phyloP scores from a whole-genome alignment of 305 asterid genomes.

The Ajuga reptans region DNA sequence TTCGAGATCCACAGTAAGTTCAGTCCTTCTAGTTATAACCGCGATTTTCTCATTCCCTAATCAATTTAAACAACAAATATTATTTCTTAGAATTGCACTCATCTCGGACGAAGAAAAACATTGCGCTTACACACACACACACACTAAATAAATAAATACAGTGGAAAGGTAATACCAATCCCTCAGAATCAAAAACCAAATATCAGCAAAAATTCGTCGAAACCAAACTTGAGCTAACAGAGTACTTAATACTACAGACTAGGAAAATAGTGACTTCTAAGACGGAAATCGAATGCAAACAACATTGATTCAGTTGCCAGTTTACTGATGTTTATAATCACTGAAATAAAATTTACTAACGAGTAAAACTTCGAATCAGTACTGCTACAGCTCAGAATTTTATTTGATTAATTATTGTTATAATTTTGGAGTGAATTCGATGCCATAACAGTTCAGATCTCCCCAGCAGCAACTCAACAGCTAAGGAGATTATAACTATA shows the following conservation, averaged over 20 bases:
- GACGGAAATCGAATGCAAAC: background rate
- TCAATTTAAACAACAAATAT: background rate
- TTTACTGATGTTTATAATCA: background rate
- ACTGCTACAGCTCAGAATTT: background rate
- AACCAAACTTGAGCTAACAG: background rate
- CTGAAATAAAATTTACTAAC: background rate
- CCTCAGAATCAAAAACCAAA: background rate
- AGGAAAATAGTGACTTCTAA: background rate
- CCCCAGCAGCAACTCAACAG: background rate
- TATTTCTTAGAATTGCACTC: background rate
- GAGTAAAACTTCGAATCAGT: background rate
- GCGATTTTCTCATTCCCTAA: background rate
- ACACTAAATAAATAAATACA: background rate
- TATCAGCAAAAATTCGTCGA: background rate
- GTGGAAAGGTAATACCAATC: background rate
- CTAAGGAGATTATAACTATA: background rate
- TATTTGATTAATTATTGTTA: no score
- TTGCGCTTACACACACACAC: no score
- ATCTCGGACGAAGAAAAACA: background rate
- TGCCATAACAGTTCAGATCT: slow-evolving; percentile 12
- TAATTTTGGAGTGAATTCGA: background rate
- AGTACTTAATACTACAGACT: background rate
- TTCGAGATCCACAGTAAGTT: background rate
- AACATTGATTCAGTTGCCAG: background rate
- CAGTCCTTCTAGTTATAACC: background rate